These are phyloP conservation scores for Phaeosphaeriaceae sp. DNA, from an alignment of 2,329 filamentous ascomycete species.

Conservation along the genomic window DNA sequence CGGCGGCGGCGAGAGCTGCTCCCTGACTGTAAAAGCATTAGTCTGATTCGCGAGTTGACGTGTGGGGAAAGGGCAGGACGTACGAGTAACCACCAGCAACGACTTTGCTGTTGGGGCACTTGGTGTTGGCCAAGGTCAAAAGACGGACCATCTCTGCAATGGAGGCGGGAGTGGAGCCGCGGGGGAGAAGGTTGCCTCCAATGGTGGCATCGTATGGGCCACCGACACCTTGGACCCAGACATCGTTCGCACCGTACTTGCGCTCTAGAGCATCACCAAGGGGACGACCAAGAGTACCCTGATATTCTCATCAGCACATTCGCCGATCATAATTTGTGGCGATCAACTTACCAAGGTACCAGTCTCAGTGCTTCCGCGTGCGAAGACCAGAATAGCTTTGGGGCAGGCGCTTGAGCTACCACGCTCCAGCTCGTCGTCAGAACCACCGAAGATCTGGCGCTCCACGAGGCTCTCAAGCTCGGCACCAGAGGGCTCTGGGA, in stretches of 20 bases:
- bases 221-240: constrained; percentile 45
- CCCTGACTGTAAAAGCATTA: constrained; percentile 42
- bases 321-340: background rate
- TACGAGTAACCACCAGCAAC: constrained; percentile 53
- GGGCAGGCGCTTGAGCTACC: constrained; percentile 28
- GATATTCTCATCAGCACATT: background rate
- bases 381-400: constrained; percentile 37
- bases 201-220: constrained; percentile 45
- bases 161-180: constrained; percentile 40
- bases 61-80: constrained; percentile 9
- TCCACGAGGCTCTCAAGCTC: constrained; percentile 12
- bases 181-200: constrained; percentile 39
- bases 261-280: constrained; percentile 28
- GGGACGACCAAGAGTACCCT: constrained; percentile 30
- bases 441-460: constrained; percentile 16
- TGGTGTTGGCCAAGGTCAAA: constrained; percentile 44
- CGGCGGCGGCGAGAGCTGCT: constrained; percentile 47
- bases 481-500: constrained; percentile 4
- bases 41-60: background rate
- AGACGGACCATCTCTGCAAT: constrained; percentile 45
- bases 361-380: constrained; percentile 29
- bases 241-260: constrained; percentile 27
- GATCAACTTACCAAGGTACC: constrained; percentile 35
- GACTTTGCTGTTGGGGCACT: constrained; percentile 49
- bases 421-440: constrained; percentile 29